These are phyloP conservation scores for Opeltia flavorubescens DNA, from an alignment of 495 filamentous ascomycete species.

Conservation along the genomic window DNA sequence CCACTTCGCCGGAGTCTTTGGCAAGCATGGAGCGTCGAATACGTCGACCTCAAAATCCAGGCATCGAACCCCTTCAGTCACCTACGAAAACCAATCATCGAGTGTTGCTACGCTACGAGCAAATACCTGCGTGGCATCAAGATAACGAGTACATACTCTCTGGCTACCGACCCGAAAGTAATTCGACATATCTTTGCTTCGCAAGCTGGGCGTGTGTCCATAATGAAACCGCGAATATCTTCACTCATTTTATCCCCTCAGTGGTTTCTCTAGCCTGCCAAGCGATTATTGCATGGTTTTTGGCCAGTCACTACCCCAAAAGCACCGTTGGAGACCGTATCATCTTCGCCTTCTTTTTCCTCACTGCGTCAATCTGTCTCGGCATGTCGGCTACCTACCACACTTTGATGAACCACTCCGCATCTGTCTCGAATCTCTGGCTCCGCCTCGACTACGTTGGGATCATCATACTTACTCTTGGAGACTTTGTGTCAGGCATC, in stretches of 20 bases:
- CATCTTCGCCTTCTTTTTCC: constrained; percentile 28
- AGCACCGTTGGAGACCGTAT: constrained; percentile 21
- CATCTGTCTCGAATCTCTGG: constrained; percentile 25
- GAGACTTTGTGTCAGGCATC: constrained; percentile 33
- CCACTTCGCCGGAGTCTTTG: neutral
- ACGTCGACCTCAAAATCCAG: neutral
- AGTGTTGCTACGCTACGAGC: neutral
- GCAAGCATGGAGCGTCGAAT: neutral
- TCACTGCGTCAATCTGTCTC: constrained; percentile 25
- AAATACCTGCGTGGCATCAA: constrained; percentile 22
- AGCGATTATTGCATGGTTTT: constrained; percentile 17
- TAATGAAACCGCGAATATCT: constrained; percentile 32
- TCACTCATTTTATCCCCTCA: constrained; percentile 25
- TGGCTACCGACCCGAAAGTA: constrained; percentile 24
- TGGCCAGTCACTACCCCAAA: constrained; percentile 16
- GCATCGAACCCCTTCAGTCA: neutral
- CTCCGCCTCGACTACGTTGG: constrained; percentile 32
- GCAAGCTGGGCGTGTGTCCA: constrained; percentile 25
- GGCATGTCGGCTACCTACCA: constrained; percentile 30
- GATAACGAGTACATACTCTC: constrained; percentile 23
- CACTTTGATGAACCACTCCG: constrained; percentile 34
- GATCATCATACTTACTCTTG: constrained; percentile 33
- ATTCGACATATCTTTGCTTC: constrained; percentile 18
- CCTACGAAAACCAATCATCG: neutral
- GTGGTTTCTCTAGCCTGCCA: constrained; percentile 16